These are phyloP conservation scores for Trichoderma cornu-damae DNA, from an alignment of 2,329 filamentous ascomycete species.

Conservation along the genomic window DNA sequence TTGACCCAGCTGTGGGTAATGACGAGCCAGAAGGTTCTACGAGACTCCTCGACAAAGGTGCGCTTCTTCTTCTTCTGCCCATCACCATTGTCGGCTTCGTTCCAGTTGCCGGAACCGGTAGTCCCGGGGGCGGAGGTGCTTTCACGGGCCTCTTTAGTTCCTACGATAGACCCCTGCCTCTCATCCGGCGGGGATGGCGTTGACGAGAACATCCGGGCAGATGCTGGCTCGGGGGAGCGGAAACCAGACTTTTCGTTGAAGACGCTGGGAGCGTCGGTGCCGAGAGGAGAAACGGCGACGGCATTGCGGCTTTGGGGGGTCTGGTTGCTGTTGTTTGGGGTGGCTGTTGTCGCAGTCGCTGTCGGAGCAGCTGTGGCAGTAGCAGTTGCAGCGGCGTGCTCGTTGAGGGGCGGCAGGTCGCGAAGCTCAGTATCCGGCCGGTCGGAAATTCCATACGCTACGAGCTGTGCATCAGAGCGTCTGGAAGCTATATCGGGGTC, in stretches of 20 bases:
- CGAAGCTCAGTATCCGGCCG: constrained; percentile 31
- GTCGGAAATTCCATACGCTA: constrained; percentile 49
- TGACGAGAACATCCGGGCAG: constrained; percentile 28
- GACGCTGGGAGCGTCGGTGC: constrained; percentile 14
- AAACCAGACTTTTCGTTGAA: constrained; percentile 22
- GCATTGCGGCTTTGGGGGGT: constrained; percentile 27
- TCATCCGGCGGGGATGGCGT: constrained; percentile 46
- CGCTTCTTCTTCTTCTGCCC: constrained; percentile 38
- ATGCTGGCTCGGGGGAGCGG: constrained; percentile 23
- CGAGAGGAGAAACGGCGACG: constrained; percentile 1
- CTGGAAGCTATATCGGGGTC: constrained; percentile 52
- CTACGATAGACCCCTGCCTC: constrained; percentile 55
- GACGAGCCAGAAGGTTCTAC: constrained; percentile 47
- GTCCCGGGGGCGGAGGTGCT: constrained; percentile 25
- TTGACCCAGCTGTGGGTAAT: constrained; percentile 75
- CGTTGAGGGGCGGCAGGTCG: constrained; percentile 14
- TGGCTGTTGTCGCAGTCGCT: constrained; percentile 27
- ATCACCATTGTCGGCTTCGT: constrained; percentile 25
- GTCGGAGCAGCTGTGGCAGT: constrained; percentile 21
- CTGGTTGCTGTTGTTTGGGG: constrained; percentile 21
- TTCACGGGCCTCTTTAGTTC: constrained; percentile 23
- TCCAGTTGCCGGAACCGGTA: constrained; percentile 28
- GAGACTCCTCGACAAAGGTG: constrained; percentile 45
- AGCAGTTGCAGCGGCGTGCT: not conserved
- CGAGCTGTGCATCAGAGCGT: constrained; percentile 50